Conservation (phyloP, 192 early-diverging fungal genomes). For the Linnemannia exigua region DNA sequence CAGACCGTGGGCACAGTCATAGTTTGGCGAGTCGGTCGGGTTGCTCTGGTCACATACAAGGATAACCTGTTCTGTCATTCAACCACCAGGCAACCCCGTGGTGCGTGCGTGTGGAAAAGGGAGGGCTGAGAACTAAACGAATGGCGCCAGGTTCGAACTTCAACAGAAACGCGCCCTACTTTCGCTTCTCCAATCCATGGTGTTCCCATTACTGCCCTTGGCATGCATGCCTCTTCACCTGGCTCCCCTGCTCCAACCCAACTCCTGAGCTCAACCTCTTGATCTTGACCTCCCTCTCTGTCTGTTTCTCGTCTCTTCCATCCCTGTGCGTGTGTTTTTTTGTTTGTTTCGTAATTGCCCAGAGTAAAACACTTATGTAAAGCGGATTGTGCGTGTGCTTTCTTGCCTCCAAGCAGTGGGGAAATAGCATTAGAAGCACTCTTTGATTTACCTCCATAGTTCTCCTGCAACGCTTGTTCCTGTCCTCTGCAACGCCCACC, state of each 20-base stretch:
- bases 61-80: not conserved
- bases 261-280: too few species aligned
- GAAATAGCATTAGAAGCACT: not conserved
- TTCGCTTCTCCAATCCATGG: not conserved
- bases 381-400: not conserved
- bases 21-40: not conserved
- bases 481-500: slow-evolving; percentile 85
- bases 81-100: not conserved
- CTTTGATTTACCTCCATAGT: slow-evolving; percentile 85
- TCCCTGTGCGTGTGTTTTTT: not conserved
- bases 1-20: slow-evolving; percentile 2
- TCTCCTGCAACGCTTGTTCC: slow-evolving; percentile 91
- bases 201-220: too few species aligned
- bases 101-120: not conserved
- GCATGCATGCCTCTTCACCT: too few species aligned
- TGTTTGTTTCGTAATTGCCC: not conserved
- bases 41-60: not conserved
- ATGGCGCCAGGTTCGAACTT: not conserved
- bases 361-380: not conserved
- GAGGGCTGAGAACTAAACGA: not conserved
- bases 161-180: not conserved
- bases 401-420: not conserved
- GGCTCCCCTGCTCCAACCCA: too few species aligned
- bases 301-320: too few species aligned
- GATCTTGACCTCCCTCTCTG: too few species aligned